phyloP scores from a whole-genome alignment of 371 early-diverging fungal genomes.

The Mortierella sp. region DNA sequence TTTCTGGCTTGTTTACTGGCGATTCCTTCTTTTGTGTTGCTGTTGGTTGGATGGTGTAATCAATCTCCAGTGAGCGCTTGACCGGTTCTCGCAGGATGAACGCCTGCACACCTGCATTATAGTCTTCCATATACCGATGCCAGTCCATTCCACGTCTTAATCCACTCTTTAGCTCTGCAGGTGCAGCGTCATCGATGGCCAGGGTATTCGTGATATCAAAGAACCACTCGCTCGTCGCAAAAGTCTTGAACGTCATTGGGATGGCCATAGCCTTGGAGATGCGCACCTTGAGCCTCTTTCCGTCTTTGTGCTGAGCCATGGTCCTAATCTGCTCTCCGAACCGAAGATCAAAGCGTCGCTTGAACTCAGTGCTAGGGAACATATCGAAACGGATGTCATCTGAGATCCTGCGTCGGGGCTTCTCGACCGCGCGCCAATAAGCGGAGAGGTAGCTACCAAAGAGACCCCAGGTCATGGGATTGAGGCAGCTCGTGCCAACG shows the following conservation, averaged over 20 bases:
- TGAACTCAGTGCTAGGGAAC: conserved; percentile 29
- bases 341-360: conserved; percentile 39
- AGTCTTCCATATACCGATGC: conserved; percentile 48
- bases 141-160: conserved; percentile 44
- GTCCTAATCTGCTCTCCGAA: conserved; percentile 52
- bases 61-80: conserved; percentile 27
- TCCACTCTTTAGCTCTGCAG: conserved; percentile 34
- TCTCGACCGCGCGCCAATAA: conserved; percentile 43
- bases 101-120: conserved; percentile 36
- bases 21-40: neutral
- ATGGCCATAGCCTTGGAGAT: conserved; percentile 50
- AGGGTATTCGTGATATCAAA: conserved; percentile 43
- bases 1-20: conserved; percentile 10
- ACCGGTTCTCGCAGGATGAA: conserved; percentile 47
- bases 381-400: conserved; percentile 50
- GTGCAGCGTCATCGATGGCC: conserved; percentile 37
- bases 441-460: conserved; percentile 38
- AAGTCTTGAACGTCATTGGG: conserved; percentile 43
- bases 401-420: conserved; percentile 37
- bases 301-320: conserved; percentile 30
- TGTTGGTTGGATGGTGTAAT: conserved; percentile 18
- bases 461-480: conserved; percentile 51
- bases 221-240: conserved; percentile 41
- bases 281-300: conserved; percentile 26
- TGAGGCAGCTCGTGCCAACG: conserved; percentile 43